Conservation (phyloP, 176 grass and related monocot genomes). For the Avena sativa region DNA sequence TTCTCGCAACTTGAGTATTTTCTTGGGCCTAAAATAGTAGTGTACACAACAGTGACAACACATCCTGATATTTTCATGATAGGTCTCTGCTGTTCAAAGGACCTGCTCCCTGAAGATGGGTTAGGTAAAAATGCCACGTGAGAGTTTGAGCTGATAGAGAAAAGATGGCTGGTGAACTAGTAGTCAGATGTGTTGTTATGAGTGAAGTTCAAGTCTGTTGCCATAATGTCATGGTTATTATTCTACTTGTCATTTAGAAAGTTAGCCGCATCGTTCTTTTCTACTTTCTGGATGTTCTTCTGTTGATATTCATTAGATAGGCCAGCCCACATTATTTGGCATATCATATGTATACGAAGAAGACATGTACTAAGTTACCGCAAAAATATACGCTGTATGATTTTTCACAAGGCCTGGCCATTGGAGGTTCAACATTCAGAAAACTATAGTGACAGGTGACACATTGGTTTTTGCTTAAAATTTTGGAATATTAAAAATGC, state of each 20-base stretch:
- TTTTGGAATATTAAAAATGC: conserved; percentile 24
- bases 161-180: background rate
- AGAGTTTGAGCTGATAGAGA: conserved; percentile 26
- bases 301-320: conserved; percentile 32
- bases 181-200: background rate
- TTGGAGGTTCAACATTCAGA: conserved; percentile 21
- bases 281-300: background rate
- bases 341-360: conserved; percentile 25
- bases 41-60: background rate
- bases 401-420: conserved; percentile 32
- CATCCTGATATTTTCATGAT: conserved; percentile 1
- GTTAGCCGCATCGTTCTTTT: conserved; percentile 3
- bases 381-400: background rate
- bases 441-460: background rate
- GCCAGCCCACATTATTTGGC: background rate
- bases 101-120: background rate
- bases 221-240: background rate
- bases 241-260: conserved; percentile 21
- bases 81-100: background rate
- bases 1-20: background rate
- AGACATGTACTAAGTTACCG: background rate
- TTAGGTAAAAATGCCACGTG: conserved; percentile 3
- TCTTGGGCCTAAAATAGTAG: background rate
- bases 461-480: background rate
- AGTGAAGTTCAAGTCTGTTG: background rate